Base-by-base conservation (phyloP, 139 green algal genomes). In the Tetradesmus lagerheimii region DNA sequence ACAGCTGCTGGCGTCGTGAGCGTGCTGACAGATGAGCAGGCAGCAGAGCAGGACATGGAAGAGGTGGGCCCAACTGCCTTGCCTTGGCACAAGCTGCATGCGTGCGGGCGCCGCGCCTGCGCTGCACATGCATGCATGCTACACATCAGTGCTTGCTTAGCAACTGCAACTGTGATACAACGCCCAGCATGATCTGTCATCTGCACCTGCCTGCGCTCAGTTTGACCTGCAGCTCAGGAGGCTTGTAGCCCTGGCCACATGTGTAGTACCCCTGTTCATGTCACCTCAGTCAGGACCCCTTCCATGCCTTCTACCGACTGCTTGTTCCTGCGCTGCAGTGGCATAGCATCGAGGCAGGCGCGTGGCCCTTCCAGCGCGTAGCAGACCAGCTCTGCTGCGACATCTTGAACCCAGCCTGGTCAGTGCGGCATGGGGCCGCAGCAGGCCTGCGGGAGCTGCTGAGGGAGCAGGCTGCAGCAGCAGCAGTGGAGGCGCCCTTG, bases 361-460 rank as follows among this genome's bases (percentile, higher is more conserved):
- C 77, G 15, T 99, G 97, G 97, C 96, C 97, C 0, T 99, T 99
- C 83, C 93, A 96, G 85, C 67, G 79, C 1, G 50, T 99, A 38
- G 96, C 83, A 35, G 96, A 99, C 87, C 91, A 96, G 80, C 94
- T 99, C 50, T 93, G 93, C 38, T 31, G 94, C 37, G 93, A 98
- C 74, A 62, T 98, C 57, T 93, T 98, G 79, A 92, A 97, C 67
- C 89, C 95, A 41, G 88, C 86, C 23, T 98, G 96, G 97, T 93
- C 97, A 89, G 92, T 95, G 29, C 95, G 98, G 16, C 98, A 99
- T 87, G 98, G 98, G 4, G 96, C 96, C 0, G 97, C 96, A 4
- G 67, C 98, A 47, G 98, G 91, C 2, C 90, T 99, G 75, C 86
- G 97, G 1, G 97, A 99, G 93, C 85, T 90, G 95, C 92, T 99